phyloP scores from a whole-genome alignment of 441 rosid species.

The Codiaeum variegatum region DNA sequence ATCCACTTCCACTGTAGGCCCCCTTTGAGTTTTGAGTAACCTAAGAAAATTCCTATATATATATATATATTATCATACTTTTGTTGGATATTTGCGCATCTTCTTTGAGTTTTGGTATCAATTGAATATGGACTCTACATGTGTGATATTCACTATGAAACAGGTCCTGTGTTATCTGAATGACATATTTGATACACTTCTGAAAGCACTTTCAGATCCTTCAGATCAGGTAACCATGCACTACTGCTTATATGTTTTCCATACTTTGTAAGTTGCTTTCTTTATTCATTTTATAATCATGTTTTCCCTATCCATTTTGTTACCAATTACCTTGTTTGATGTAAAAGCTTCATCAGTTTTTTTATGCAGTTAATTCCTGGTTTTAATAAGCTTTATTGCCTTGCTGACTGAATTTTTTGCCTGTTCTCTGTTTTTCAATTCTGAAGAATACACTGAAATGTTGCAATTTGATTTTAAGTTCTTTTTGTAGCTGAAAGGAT shows the following conservation, averaged over 20 bases:
- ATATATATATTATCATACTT: background rate
- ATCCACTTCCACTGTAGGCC: background rate
- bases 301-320: background rate
- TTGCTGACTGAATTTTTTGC: background rate
- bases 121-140: constrained; percentile 9
- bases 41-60: too few species aligned
- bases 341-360: background rate
- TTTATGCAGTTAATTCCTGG: background rate
- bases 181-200: constrained; percentile 86
- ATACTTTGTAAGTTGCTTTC: background rate
- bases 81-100: background rate
- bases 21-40: background rate
- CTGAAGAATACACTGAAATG: background rate
- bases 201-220: constrained; percentile 88
- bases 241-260: constrained; percentile 7
- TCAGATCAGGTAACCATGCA: constrained; percentile 71
- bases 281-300: background rate
- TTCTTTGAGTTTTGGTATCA: background rate
- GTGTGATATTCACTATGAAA: constrained; percentile 26
- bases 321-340: background rate
- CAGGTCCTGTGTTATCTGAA: constrained; percentile 82
- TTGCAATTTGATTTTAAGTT: too few species aligned
- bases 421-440: background rate
- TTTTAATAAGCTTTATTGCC: background rate
- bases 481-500: background rate